Conservation (phyloP, 2,329 filamentous ascomycete genomes). For the Thielaviopsis ethacetica region DNA sequence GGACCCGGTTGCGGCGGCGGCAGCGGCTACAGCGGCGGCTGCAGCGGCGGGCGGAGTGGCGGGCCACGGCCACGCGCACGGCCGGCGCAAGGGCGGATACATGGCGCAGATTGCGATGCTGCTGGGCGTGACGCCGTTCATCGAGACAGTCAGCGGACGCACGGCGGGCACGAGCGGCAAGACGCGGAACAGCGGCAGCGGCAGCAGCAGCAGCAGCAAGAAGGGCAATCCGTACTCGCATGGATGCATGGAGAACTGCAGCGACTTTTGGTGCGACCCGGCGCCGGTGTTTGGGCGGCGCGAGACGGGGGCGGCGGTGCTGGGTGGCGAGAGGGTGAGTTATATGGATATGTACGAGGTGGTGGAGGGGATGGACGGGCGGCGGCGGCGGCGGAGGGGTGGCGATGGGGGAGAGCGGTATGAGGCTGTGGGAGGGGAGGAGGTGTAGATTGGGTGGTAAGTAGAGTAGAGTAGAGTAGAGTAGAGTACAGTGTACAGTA, state of each 20-base stretch:
- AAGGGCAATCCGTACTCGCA: slow-evolving; percentile 70
- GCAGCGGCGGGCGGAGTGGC: slow-evolving; percentile 26
- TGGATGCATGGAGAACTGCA: slow-evolving; percentile 76
- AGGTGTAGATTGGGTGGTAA: slow-evolving; percentile 24
- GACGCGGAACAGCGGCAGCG: too few species aligned
- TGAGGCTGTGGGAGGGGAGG: slow-evolving; percentile 43
- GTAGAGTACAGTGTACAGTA: too few species aligned
- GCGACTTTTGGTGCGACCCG: slow-evolving; percentile 91
- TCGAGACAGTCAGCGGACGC: slow-evolving; percentile 77
- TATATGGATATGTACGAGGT: slow-evolving; percentile 84
- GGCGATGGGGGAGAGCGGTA: slow-evolving; percentile 43
- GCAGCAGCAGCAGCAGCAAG: too few species aligned
- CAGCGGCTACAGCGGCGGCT: slow-evolving; percentile 24
- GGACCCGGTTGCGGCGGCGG: slow-evolving; percentile 39
- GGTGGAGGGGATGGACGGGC: slow-evolving; percentile 48
- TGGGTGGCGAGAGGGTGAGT: slow-evolving; percentile 67
- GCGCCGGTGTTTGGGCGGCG: slow-evolving; percentile 63
- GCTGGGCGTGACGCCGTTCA: slow-evolving; percentile 82
- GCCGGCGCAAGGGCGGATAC: slow-evolving; percentile 43
- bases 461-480: too few species aligned
- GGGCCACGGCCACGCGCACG: slow-evolving; percentile 28
- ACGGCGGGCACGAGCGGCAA: slow-evolving; percentile 24
- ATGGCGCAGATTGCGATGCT: slow-evolving; percentile 68
- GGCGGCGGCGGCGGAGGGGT: slow-evolving; percentile 27
- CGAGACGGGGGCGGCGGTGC: slow-evolving; percentile 55